Conservation (phyloP, 2,329 filamentous ascomycete species). For the Alternaria sp. region DNA sequence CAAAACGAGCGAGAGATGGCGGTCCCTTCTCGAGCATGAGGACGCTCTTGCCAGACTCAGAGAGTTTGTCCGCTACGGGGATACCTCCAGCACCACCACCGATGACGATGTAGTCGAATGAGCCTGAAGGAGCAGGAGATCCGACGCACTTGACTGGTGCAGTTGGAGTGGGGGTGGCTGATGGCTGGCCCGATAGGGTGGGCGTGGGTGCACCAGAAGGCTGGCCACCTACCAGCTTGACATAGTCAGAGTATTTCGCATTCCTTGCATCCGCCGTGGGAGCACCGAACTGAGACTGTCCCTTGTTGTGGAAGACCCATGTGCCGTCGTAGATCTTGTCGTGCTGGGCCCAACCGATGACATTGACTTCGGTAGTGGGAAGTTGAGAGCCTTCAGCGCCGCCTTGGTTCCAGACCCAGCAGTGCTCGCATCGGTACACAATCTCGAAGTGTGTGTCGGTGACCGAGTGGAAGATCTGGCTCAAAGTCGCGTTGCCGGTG, state of each 20-base stretch:
- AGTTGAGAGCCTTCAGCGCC: conserved; percentile 52
- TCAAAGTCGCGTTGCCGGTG: conserved; percentile 68
- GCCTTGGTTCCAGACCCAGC: conserved; percentile 56
- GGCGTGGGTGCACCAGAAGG: conserved; percentile 32
- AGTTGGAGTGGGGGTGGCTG: conserved; percentile 41
- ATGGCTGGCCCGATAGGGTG: conserved; percentile 22
- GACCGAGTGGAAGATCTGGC: conserved; percentile 66
- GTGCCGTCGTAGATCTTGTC: conserved; percentile 50
- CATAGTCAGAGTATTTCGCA: conserved; percentile 54
- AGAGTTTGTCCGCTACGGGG: conserved; percentile 67
- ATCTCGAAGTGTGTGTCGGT: conserved; percentile 68
- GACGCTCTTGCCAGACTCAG: conserved; percentile 71
- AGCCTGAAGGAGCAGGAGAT: conserved; percentile 51
- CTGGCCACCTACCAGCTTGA: conserved; percentile 43
- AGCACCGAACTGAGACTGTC: conserved; percentile 64
- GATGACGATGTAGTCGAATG: conserved; percentile 71
- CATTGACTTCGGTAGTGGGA: conserved; percentile 45
- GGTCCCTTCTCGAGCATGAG: conserved; percentile 63
- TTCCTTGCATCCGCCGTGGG: conserved; percentile 56
- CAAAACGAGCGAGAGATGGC: conserved; percentile 70
- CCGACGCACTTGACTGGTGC: conserved; percentile 49
- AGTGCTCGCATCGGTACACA: conserved; percentile 70
- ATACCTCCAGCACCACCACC: conserved; percentile 71
- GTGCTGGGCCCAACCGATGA: conserved; percentile 67
- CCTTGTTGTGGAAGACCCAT: conserved; percentile 63